Evolutionary conservation across 1,284 basidiomycete genomes (phyloP), one percentile per base, ranked within the genome.

Genomic region (Golubevia pallescens): DNA sequence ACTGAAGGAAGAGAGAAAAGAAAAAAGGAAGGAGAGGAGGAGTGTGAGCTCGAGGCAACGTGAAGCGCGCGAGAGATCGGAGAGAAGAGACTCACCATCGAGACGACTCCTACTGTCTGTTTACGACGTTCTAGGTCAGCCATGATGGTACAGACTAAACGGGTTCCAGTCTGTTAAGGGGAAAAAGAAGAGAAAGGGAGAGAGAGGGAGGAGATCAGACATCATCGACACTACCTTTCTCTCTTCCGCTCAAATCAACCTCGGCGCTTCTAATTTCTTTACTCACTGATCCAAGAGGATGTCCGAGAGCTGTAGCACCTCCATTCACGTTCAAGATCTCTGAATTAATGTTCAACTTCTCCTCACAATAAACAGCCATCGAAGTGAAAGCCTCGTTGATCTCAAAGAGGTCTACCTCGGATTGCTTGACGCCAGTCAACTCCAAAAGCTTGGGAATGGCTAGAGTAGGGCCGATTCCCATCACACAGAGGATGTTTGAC

Each of bases 91-190:
- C 13, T 16, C 8, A 7, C 24, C 93, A 94, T 94, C n/a, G 90
- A 91, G 1, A 92, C 93, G 48, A 93, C 89, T 57, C 93, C 87
- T 86, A 93, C 91, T 89, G 93, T 93, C 73, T 91, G 91, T 61
- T 91, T 88, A 68, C 92, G 89, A 67, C 93, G 89, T 72, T 90
- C 88, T 55, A 96, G 88, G 80, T 95, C 94, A 70, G 92, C 90
- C 34, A 97, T 87, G 7, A 92, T 94, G 0, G 95, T 97, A 13
- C 91, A 94, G 59, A 97, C 88, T 86, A 95, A 93, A 59, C 95
- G 89, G 6, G 91, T 91, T 74, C 95, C 95, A 24, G 95, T 97
- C 78, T 92, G 65, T 93, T 91, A 90, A 87, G 75, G 61, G 86
- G 42, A 48, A 48, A 48, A 13, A 48, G 42, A 48, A 48, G 10